Evolutionary conservation across 345 rosid species (phyloP), one percentile per base, ranked within the genome.

Genomic region (Xanthoceras sorbifolium): DNA sequence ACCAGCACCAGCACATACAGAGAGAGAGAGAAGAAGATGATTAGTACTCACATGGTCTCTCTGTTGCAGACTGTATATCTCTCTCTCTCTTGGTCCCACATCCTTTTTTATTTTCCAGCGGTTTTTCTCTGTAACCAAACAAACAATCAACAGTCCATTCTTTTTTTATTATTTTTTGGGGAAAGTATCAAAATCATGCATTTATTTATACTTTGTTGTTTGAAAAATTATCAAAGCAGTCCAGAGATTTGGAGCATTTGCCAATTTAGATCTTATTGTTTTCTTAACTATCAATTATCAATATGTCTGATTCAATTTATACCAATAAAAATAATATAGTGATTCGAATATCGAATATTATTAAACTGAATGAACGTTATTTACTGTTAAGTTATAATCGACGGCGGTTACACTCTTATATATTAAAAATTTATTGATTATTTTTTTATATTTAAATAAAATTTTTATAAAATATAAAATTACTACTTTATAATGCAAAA

Each of bases 11-110:
- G 8, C 40, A 36, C 2, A 36, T 0, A 1, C 6, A 36, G 3
- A 36, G 3, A 36, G 40, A 5, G 5, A 48, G 54, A 8, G 60
- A 40, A 48, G 52, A 10, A 70, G 78, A 87, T 88, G 84, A 89
- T 89, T 85, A 82, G 72, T 76, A 79, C 36, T 87, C 93, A 89
- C 97, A 86, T 92, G 93, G 87, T 75, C 76, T 82, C 63, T 72
- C 87, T 86, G 92, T 84, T 48, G 8, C 26, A 57, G 4, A 4
- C 62, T 57, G 26, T 22, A 11, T 15, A 20, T 1, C 25, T 4
- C 20, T 29, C 3, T 7, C 2, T 1, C 78, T 72, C 28, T 23
- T 10, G 81, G 83, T 38, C 86, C 89, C 86, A 84, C 83, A 26
- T n/a, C 1, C 54, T 2, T 4, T 28, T 28, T 44, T 20, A 9